These are phyloP conservation scores for Russula lepida DNA, from an alignment of 768 basidiomycete genomes.

Conservation along the genomic window DNA sequence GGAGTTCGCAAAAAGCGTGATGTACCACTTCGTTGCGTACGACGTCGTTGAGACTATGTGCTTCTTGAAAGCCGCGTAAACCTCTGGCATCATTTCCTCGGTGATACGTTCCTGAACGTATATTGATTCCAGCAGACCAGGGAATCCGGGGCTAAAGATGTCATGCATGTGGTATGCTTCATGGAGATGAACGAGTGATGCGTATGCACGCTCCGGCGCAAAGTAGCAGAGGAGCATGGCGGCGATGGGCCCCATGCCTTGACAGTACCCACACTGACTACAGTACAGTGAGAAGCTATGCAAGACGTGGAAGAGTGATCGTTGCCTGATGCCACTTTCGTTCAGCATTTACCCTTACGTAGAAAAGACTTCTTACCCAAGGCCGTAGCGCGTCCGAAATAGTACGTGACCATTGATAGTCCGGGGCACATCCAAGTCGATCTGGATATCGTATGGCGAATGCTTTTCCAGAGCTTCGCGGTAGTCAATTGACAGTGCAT, in stretches of 20 bases:
- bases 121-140: conserved; percentile 90
- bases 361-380: no score
- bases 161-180: conserved; percentile 80
- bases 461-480: conserved; percentile 64
- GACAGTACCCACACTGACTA: conserved; percentile 84
- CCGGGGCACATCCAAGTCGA: conserved; percentile 94
- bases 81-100: conserved; percentile 81
- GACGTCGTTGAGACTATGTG: conserved; percentile 89
- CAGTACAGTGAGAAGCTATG: conserved; percentile 89
- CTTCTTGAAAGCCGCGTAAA: conserved; percentile 77
- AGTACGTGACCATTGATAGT: conserved; percentile 93
- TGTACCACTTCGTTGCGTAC: conserved; percentile 99
- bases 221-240: conserved; percentile 92
- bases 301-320: conserved; percentile 89
- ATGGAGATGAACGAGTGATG: conserved; percentile 79
- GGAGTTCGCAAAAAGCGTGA: conserved; percentile 92
- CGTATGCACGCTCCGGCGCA: conserved; percentile 81
- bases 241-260: conserved; percentile 98
- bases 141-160: conserved; percentile 91
- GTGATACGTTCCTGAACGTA: conserved; percentile 90
- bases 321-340: conserved; percentile 51
- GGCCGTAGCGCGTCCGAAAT: conserved; percentile 92
- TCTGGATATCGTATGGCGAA: conserved; percentile 89
- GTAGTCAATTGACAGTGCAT: conserved; percentile 42
- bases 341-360: no score